These are phyloP conservation scores for Fibroporia radiculosa DNA, from an alignment of 768 basidiomycete genomes.

Conservation along the genomic window DNA sequence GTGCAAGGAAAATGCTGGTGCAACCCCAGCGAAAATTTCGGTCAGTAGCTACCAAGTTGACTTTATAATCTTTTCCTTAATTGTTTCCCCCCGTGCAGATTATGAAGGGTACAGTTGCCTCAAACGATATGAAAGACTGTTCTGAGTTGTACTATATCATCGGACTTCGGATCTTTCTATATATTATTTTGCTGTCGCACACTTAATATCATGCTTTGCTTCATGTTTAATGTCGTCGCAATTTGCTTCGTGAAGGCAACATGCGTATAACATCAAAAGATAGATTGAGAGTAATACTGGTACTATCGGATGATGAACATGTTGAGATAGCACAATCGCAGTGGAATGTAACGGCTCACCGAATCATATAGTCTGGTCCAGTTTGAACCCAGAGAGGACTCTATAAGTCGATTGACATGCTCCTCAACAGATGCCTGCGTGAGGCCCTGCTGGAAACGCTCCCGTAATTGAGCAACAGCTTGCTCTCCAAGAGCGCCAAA, in stretches of 20 bases:
- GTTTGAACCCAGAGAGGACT: constrained; percentile 83
- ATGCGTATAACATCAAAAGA: constrained; percentile 36
- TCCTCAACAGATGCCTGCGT: constrained; percentile 81
- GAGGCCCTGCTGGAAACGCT: constrained; percentile 88
- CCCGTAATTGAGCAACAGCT: constrained; percentile 80
- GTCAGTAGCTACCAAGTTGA: constrained; percentile 29
- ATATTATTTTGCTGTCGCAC: not conserved
- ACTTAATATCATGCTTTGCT: not conserved
- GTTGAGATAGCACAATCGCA: not conserved
- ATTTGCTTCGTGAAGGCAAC: not conserved
- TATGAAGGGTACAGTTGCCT: constrained; percentile 88
- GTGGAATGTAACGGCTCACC: constrained; percentile 34
- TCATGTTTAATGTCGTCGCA: not conserved
- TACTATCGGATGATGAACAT: constrained; percentile 39
- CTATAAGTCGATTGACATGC: constrained; percentile 84
- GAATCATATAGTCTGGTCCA: constrained; percentile 98
- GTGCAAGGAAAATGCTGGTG: constrained; percentile 83
- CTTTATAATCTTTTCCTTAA: not conserved
- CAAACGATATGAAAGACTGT: constrained; percentile 63
- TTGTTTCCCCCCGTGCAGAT: constrained; percentile 34
- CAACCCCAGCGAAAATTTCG: constrained; percentile 64
- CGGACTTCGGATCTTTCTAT: not conserved
- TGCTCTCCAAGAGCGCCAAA: constrained; percentile 88
- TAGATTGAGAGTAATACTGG: constrained; percentile 92
- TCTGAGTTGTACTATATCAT: constrained; percentile 22